Conservation (phyloP, 2,329 filamentous ascomycete genomes). For the Onygena corvina region DNA sequence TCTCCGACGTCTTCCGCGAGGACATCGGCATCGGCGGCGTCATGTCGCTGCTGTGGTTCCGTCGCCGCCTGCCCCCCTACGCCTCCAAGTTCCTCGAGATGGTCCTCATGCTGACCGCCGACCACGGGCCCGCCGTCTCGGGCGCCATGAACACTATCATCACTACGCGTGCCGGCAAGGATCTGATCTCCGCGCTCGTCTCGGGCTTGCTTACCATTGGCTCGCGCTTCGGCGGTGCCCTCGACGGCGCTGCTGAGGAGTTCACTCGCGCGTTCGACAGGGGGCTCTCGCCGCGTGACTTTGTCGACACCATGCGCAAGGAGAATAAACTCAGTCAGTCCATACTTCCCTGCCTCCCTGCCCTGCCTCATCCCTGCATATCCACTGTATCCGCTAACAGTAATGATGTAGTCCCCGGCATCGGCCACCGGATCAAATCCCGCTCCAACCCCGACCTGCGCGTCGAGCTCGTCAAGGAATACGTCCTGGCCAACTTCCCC, state of each 20-base stretch:
- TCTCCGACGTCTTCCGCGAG: constrained; percentile 98
- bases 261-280: constrained; percentile 98
- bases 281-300: constrained; percentile 94
- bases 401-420: constrained; percentile 62
- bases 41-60: constrained; percentile 99
- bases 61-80: constrained; percentile 86
- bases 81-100: constrained; percentile 99
- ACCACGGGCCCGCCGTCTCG: constrained; percentile 96
- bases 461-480: constrained; percentile 99
- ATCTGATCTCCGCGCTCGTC: constrained; percentile 89
- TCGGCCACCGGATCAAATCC: constrained; percentile 98
- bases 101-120: constrained; percentile 99
- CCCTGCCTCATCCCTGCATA: not conserved
- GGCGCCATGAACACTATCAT: constrained; percentile 99
- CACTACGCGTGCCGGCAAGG: constrained; percentile 97
- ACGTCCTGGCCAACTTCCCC: constrained; percentile 93
- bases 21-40: constrained; percentile 99
- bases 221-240: constrained; percentile 94
- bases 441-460: constrained; percentile 99
- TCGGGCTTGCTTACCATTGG: constrained; percentile 96
- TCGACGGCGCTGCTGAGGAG: constrained; percentile 95
- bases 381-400: constrained; percentile 19
- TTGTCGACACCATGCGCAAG: constrained; percentile 97
- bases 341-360: not conserved
- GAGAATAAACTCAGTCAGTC: constrained; percentile 90